Percentiles rank a stretch among this genome's conserved stretches.
phyloP scores from a whole-genome alignment of 225 moss, liverwort and hornwort species.

The Pleurozium schreberi region DNA sequence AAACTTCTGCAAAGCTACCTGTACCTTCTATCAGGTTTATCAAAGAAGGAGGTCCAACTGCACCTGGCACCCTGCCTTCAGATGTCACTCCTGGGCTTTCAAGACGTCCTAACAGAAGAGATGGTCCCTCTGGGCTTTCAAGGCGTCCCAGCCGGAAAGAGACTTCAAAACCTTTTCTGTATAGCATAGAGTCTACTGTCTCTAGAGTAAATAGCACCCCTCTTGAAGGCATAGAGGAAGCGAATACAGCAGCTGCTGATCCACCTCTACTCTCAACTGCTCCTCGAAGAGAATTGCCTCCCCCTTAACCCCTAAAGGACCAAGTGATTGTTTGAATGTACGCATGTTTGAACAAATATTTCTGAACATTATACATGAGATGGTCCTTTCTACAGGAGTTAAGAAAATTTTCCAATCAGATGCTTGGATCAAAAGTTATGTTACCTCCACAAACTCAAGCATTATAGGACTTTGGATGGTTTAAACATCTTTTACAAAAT shows the following conservation, averaged over 20 bases:
- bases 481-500: no score
- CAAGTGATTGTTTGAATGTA: no score
- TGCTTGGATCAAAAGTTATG: no score
- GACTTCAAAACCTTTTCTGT: constrained; percentile 9
- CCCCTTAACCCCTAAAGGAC: neutral
- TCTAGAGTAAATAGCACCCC: constrained; percentile 8
- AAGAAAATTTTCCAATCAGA: no score
- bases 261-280: neutral
- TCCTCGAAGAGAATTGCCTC: neutral
- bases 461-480: no score
- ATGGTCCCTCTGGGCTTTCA: constrained; percentile 11
- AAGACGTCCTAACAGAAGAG: constrained; percentile 15
- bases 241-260: neutral
- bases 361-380: no score
- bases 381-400: no score
- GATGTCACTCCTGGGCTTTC: constrained; percentile 1
- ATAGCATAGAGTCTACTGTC: constrained; percentile 16
- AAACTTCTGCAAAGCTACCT: constrained; percentile 10
- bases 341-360: no score
- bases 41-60: neutral
- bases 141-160: constrained; percentile 11
- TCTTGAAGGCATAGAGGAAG: constrained; percentile 4
- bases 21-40: constrained; percentile 19
- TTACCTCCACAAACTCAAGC: no score
- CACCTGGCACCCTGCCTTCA: constrained; percentile 1